Evolutionary conservation across 306 rosid genomes (phyloP), one percentile per base, ranked within the genome.

Genomic region (Pyrus bretschneideri): DNA sequence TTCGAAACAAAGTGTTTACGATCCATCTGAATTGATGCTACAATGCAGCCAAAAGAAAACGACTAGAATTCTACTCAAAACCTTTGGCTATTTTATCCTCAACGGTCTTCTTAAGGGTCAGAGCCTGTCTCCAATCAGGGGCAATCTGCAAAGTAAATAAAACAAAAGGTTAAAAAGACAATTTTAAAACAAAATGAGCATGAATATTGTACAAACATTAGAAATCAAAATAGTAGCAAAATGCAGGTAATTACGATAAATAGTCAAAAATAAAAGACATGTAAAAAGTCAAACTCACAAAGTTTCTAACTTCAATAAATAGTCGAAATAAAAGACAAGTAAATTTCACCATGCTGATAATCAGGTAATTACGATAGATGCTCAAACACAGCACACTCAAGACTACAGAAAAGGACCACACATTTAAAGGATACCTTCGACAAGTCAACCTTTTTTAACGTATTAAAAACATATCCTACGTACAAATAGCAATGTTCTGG

Each of bases 61-160:
- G 3, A 29, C 30, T 13, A 2, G 67, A 29, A 62, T 13, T 13
- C 67, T 23, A 54, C 49, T 71, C 42, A 59, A 15, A 76, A 91
- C 98, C 98, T 89, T 92, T 92, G n/a, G 90, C 87, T 74, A 94
- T 87, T 72, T 67, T 68, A 21, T 85, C 96, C 71, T 89, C 90
- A 31, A 92, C 82, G 27, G 86, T 61, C 70, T 86, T 86, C 83
- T 87, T 89, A 4, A 94, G 96, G 58, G 87, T 68, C 77, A 87
- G 74, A 76, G 97, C 97, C 82, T 94, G 98, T 81, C 95, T 89
- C 96, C 97, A 94, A 78, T 94, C 97, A 11, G 98, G 91, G 71
- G 94, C 98, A 85, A 94, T 85, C 97, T 94, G 81, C 78, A 79
- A 55, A 45, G 46, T 25, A 12, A 30, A 21, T 42, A 62, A 45